Evolutionary conservation across 2,329 filamentous ascomycete genomes (phyloP).

Genomic region (Elsinoe ampelina): DNA sequence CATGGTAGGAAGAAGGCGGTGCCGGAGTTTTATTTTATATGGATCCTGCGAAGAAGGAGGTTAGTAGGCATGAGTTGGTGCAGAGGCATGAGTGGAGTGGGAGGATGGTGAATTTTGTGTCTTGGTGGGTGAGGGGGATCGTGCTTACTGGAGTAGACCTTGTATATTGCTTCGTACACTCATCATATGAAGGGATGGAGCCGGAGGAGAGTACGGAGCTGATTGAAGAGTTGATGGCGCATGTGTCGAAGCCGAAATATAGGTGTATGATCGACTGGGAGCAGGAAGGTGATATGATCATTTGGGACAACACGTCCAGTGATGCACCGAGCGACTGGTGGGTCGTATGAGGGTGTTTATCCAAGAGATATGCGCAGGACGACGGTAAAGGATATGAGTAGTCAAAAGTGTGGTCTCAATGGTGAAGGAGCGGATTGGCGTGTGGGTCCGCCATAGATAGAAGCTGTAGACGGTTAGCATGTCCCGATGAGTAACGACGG

Average conservation of each 20-base stretch:
- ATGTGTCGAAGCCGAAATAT: constrained; percentile 2
- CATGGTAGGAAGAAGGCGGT: constrained; percentile 46
- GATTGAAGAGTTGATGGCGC: not conserved
- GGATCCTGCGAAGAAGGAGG: constrained; percentile 31
- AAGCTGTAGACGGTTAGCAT: too few species aligned
- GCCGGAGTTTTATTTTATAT: constrained; percentile 41
- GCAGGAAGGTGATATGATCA: constrained; percentile 4
- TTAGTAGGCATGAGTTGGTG: constrained; percentile 39
- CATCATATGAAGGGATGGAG: not conserved
- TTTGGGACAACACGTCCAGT: not conserved
- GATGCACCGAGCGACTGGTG: not conserved
- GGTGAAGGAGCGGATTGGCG: not conserved
- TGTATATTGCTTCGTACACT: constrained; percentile 5
- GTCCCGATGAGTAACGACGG: too few species aligned
- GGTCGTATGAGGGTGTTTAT: constrained; percentile 1
- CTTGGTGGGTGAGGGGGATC: not conserved
- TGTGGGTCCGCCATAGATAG: not conserved
- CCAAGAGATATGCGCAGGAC: not conserved
- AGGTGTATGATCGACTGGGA: not conserved
- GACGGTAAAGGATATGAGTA: constrained; percentile 5
- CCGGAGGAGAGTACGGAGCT: not conserved
- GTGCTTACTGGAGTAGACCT: not conserved
- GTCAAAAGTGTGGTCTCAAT: not conserved
- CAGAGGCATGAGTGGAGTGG: constrained; percentile 45
- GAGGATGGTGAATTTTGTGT: constrained; percentile 27